Conservation (phyloP, 208 protist species). For the Crithidia bombi region DNA sequence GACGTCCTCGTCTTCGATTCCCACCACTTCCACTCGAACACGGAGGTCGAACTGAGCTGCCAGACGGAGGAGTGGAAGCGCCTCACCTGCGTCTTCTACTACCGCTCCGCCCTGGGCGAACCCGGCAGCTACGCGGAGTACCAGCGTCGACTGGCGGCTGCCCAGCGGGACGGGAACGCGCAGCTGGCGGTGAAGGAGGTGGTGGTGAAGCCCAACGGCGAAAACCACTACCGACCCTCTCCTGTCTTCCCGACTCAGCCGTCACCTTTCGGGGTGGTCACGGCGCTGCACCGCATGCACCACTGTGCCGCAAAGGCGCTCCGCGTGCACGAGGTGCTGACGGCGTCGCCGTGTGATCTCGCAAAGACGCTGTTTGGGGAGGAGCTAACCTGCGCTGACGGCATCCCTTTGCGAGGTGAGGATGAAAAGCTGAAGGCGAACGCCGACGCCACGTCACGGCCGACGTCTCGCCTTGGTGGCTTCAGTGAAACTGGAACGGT, state of each 20-base stretch:
- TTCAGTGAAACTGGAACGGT: conserved; percentile 51
- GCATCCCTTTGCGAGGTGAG: conserved; percentile 45
- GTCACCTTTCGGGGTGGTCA: conserved; percentile 61
- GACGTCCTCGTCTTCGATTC: conserved; percentile 92
- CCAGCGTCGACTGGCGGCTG: conserved; percentile 50
- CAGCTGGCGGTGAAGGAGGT: conserved; percentile 33
- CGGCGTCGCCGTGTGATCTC: conserved; percentile 15
- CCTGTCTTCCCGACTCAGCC: conserved; percentile 43
- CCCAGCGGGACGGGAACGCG: conserved; percentile 24
- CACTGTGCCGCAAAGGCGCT: conserved; percentile 39
- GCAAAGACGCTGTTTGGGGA: conserved; percentile 68
- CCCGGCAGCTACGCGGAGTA: conserved; percentile 76
- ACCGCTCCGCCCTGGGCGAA: conserved; percentile 79
- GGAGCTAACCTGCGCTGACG: conserved; percentile 46
- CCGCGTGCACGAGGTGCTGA: conserved; percentile 41
- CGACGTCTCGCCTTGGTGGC: conserved; percentile 41
- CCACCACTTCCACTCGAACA: conserved; percentile 94
- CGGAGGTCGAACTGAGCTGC: conserved; percentile 63
- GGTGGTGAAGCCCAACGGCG: conserved; percentile 66
- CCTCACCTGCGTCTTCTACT: conserved; percentile 93
- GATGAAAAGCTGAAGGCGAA: conserved; percentile 48
- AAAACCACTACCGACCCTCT: conserved; percentile 63
- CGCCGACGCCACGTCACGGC: conserved; percentile 19
- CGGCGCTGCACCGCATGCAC: conserved; percentile 31
- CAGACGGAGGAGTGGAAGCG: conserved; percentile 61